Conservation (phyloP, 306 rosid genomes). For the Malus domestica region DNA sequence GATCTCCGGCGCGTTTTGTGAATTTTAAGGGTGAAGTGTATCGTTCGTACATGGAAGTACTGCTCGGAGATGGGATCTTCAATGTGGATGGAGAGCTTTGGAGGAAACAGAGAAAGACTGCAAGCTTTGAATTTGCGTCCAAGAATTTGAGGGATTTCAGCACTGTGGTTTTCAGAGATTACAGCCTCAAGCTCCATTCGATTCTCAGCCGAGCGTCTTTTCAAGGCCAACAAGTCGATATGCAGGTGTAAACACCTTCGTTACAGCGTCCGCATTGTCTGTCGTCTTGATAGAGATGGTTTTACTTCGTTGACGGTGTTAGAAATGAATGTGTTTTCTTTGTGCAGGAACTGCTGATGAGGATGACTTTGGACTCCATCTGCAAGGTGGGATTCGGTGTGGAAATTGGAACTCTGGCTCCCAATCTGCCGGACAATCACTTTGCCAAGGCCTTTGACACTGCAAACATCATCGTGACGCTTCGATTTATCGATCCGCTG, state of each 20-base stretch:
- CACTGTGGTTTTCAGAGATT: slow-evolving; percentile 67
- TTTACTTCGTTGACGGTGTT: too few species aligned
- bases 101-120: slow-evolving; percentile 90
- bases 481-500: slow-evolving; percentile 80
- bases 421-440: slow-evolving; percentile 58
- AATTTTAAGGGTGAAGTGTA: slow-evolving; percentile 71
- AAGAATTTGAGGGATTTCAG: slow-evolving; percentile 86
- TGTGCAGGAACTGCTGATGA: slow-evolving; percentile 74
- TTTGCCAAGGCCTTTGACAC: slow-evolving; percentile 82
- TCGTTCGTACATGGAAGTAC: slow-evolving; percentile 85
- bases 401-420: slow-evolving; percentile 80
- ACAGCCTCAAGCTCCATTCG: slow-evolving; percentile 50
- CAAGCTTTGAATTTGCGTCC: slow-evolving; percentile 89
- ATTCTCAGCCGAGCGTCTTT: slow-evolving; percentile 39
- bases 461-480: slow-evolving; percentile 79
- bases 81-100: slow-evolving; percentile 82
- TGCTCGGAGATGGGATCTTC: slow-evolving; percentile 92
- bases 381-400: slow-evolving; percentile 96
- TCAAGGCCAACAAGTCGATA: slow-evolving; percentile 54
- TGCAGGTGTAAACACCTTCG: slow-evolving; percentile 51
- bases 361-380: slow-evolving; percentile 92
- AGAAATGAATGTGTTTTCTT: not conserved
- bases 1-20: not conserved
- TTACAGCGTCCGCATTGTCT: not conserved
- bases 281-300: too few species aligned